Percentiles rank a stretch among this genome's conserved stretches.
phyloP scores from a whole-genome alignment of 1,284 basidiomycete species.

The Boletus semigastroideus region DNA sequence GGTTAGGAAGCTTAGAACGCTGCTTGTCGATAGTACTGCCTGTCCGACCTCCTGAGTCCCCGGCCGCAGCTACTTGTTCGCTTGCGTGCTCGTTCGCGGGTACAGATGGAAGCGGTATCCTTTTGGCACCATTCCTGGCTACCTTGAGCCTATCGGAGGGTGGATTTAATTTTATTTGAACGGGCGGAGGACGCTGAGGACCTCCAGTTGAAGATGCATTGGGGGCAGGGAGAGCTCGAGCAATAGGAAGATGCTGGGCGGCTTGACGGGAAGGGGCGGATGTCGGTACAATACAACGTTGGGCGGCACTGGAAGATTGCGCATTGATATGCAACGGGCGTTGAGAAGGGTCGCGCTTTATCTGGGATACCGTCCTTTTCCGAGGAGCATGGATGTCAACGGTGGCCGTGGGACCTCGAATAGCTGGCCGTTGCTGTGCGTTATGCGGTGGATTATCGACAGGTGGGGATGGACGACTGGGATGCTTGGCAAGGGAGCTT shows the following conservation, averaged over 20 bases:
- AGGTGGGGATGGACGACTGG: constrained; percentile 5
- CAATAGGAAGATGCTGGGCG: constrained; percentile 10
- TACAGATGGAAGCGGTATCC: constrained; percentile 33
- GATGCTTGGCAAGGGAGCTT: constrained; percentile 13
- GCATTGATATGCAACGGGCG: constrained; percentile 12
- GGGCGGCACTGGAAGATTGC: constrained; percentile 24
- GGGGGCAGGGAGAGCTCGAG: constrained; percentile 8
- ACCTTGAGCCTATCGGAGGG: constrained; percentile 22
- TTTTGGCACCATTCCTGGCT: constrained; percentile 34
- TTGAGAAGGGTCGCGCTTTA: constrained; percentile 17
- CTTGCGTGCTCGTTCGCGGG: constrained; percentile 3
- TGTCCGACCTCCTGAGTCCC: background rate
- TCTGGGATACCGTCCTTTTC: constrained; percentile 21
- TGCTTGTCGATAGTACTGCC: constrained; percentile 2
- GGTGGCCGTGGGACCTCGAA: background rate
- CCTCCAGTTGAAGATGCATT: constrained; percentile 17
- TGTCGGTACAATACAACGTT: constrained; percentile 20
- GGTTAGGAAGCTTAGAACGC: constrained; percentile 14
- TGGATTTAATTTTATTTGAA: constrained; percentile 27
- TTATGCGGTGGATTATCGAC: background rate
- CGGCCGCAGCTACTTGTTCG: constrained; percentile 5
- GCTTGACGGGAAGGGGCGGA: constrained; percentile 13
- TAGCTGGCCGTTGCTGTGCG: constrained; percentile 9
- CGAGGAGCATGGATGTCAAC: constrained; percentile 14
- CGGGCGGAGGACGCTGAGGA: constrained; percentile 29